phyloP scores from a whole-genome alignment of 768 basidiomycete genomes.

The Podaxis mareebaensis region DNA sequence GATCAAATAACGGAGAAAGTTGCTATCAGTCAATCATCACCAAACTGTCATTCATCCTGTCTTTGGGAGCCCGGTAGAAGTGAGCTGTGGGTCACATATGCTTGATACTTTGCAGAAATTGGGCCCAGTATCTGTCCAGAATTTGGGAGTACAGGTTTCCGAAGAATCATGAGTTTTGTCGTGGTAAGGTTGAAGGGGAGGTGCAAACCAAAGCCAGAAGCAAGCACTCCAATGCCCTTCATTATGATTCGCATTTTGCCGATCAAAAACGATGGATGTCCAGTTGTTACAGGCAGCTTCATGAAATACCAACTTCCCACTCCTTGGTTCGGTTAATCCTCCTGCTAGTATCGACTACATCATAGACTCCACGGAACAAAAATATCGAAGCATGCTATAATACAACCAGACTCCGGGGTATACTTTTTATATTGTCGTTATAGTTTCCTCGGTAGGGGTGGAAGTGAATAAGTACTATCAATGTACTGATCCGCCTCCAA shows the following conservation, averaged over 20 bases:
- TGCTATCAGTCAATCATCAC: conserved; percentile 4
- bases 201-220: not conserved
- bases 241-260: not conserved
- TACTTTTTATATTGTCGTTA: not conserved
- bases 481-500: not conserved
- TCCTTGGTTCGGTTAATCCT: not conserved
- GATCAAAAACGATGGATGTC: not conserved
- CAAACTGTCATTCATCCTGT: not conserved
- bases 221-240: not conserved
- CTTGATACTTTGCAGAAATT: not conserved
- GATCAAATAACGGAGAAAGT: not conserved
- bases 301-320: no score
- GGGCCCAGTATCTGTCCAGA: not conserved
- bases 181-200: not conserved
- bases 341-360: not conserved
- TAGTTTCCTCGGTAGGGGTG: not conserved
- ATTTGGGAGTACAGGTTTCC: not conserved
- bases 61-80: no score
- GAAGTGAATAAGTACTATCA: not conserved
- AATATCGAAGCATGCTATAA: no score
- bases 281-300: no score
- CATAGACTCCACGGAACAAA: not conserved
- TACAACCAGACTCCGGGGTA: not conserved
- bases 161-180: not conserved
- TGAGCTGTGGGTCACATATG: not conserved